These are phyloP conservation scores for Carex cristatella DNA, from an alignment of 176 grass and related monocot species.

Conservation along the genomic window DNA sequence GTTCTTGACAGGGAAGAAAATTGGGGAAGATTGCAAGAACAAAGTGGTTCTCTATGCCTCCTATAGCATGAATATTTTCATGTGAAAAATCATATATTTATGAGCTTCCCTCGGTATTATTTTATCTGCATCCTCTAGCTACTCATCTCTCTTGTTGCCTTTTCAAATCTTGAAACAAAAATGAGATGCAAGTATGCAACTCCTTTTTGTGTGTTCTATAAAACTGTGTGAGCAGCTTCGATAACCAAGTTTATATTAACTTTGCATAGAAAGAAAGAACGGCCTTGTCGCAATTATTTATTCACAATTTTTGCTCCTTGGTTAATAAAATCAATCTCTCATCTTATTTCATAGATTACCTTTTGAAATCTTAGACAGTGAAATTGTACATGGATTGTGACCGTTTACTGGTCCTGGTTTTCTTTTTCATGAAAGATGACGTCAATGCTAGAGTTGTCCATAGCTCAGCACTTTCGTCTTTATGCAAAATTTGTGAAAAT, in stretches of 20 bases:
- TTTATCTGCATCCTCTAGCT: background rate
- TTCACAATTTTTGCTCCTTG: background rate
- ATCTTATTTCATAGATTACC: background rate
- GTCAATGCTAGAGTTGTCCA: background rate
- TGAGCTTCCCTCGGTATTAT: slow-evolving; percentile 16
- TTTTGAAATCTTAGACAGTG: background rate
- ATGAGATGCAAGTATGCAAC: background rate
- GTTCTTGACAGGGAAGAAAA: background rate
- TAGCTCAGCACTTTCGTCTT: background rate
- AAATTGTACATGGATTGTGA: background rate
- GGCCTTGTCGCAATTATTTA: background rate
- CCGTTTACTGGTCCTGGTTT: background rate
- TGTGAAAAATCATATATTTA: background rate
- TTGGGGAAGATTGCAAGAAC: background rate
- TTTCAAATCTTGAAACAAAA: background rate
- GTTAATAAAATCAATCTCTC: background rate
- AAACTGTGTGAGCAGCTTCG: too few species aligned
- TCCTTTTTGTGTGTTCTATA: too few species aligned
- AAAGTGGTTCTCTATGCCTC: slow-evolving; percentile 10
- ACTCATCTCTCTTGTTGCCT: too few species aligned
- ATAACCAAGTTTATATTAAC: too few species aligned
- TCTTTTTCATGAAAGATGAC: background rate
- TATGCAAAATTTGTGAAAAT: background rate
- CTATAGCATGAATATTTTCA: slow-evolving; percentile 2
- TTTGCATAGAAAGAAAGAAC: too few species aligned